Base-by-base conservation (phyloP, 805 yeast species). In the Saccharomyces paradoxus region DNA sequence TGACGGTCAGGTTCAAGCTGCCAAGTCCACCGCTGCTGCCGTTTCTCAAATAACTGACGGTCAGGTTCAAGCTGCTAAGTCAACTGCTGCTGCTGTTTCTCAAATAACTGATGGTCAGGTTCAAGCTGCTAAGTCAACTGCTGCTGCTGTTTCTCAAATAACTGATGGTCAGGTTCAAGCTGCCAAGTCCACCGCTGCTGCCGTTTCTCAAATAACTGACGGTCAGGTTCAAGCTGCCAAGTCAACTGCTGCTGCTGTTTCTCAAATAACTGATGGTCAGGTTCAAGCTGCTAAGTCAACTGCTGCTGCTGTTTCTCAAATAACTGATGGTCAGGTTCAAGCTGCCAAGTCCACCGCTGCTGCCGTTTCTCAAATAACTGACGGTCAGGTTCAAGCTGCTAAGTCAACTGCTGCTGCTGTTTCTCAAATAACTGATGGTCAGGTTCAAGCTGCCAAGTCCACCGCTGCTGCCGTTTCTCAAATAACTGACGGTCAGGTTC, bases 271-370 rank as follows among this genome's bases (percentile, higher is more conserved):
- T 59, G 85, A 66, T 17, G 53, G 48, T 48, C 44, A 52, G 24
- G 48, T 61, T 24, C 56, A 61, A 17, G 61, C 70, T 50, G n/a
- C n/a, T n/a, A n/a, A n/a, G n/a, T n/a, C n/a, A n/a, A n/a, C n/a
- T n/a, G n/a, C n/a, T n/a, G n/a, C 55, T 72, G 78, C 74, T 52
- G 71, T 81, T 50, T 72, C 81, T 57, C 84, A 80, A 70, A 81
- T 81, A 57, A 77, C 77, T 61, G 86, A 81, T 61, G 85, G 85
- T 64, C 85, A 81, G 70, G 73, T 81, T 65, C 84, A 81, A 69
- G 77, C 78, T 51, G 53, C 78, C 55, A 71, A 54, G 49, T 22
- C 61, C 17, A n/a, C n/a, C n/a, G n/a, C n/a, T n/a, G n/a, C n/a
- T n/a, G n/a, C n/a, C n/a, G n/a, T n/a, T n/a, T n/a, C n/a, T n/a